These are phyloP conservation scores for Diutina ranongensis DNA, from an alignment of 1,139 yeast genomes.

Conservation along the genomic window DNA sequence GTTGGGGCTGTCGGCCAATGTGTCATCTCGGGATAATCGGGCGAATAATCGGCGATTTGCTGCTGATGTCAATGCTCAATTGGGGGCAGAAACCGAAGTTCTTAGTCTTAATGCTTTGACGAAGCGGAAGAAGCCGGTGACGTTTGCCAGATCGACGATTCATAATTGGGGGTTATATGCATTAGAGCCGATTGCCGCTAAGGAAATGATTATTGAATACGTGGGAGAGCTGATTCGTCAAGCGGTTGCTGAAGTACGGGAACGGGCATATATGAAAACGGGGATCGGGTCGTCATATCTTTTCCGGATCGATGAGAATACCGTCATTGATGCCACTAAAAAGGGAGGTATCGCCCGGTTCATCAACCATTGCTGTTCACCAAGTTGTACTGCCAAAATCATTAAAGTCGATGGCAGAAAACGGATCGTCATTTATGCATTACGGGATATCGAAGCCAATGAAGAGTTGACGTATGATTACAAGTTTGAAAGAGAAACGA, in stretches of 20 bases:
- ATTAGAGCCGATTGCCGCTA: conserved; percentile 83
- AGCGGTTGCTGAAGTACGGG: conserved; percentile 90
- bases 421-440: conserved; percentile 89
- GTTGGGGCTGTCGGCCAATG: conserved; percentile 3
- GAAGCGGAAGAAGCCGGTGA: conserved; percentile 85
- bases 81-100: conserved; percentile 76
- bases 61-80: conserved; percentile 78
- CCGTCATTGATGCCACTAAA: conserved; percentile 95
- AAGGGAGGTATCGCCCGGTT: conserved; percentile 95
- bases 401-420: conserved; percentile 91
- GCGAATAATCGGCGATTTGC: conserved; percentile 86
- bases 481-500: conserved; percentile 84
- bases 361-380: conserved; percentile 94
- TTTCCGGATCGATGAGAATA: conserved; percentile 85
- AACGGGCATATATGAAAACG: conserved; percentile 70
- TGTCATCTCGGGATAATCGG: conserved; percentile 67
- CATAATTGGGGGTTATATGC: conserved; percentile 99
- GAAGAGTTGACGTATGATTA: conserved; percentile 95
- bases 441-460: conserved; percentile 76
- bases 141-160: conserved; percentile 91
- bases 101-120: conserved; percentile 68
- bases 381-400: conserved; percentile 94
- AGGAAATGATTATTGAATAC: conserved; percentile 95
- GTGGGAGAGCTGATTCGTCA: conserved; percentile 96
- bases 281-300: conserved; percentile 94